Evolutionary conservation across 208 protist genomes (phyloP), one percentile per base, ranked within the genome.

Genomic region (Leishmania mexicana): DNA sequence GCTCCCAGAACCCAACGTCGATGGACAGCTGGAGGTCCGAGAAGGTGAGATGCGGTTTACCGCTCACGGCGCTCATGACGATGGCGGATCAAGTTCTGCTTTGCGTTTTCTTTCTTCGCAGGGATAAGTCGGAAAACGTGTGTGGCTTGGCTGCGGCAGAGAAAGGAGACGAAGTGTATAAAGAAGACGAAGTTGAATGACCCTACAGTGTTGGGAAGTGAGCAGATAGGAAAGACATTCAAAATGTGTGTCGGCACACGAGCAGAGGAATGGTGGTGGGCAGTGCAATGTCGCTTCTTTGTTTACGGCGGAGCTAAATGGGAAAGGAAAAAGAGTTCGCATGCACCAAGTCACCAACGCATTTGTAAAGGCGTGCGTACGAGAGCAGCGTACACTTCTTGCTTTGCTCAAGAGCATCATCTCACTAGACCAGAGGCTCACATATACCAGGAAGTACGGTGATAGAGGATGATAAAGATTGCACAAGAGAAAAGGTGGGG

Each of bases 1-100:
- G 78, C 67, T 93, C 85, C 92, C 92, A 95, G 74, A 93, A 93
- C 24, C 82, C 79, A 17, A 94, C 75, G 28, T 93, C 92, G 53
- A 94, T 81, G 73, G 90, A 90, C 54, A 87, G 75, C 76, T 88
- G 85, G 40, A 84, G 72, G 47, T 85, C 83, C 7, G 76, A 79
- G 62, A 90, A 90, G 15, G 81, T 85, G 75, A 88, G 75, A 53
- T 70, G 78, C 62, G 78, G 40, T 57, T 38, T 58, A 58, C 70
- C 53, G 17, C 42, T 42, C 6, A 47, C 21, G 31, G 72, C 17
- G 60, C 42, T 67, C 75, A 78, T 78, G 75, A 7, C 31, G 75
- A 24, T 64, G 24, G 4, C 4, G 3, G 72, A 74, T 53, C 45
- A 54, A 49, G 7, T 54, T 53, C n/a, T 45, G 17, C 38, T 74